Conservation (phyloP, 129 eudicot genomes). For the Helichrysum umbraculigerum region DNA sequence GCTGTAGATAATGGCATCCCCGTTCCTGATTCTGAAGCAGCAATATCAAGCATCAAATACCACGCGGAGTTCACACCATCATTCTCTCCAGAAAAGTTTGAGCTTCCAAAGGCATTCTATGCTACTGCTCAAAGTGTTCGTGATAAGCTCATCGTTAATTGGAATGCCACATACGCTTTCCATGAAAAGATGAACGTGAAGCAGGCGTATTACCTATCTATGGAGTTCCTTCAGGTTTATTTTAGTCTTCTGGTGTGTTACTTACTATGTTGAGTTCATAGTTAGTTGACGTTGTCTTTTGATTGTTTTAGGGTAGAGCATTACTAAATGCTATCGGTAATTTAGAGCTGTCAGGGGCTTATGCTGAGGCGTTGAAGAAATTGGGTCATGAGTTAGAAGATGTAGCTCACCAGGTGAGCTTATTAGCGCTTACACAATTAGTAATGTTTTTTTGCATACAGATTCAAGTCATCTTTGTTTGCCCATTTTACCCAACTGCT, state of each 20-base stretch:
- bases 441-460: not conserved
- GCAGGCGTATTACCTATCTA: conserved; percentile 66
- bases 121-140: conserved; percentile 74
- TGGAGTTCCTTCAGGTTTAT: conserved; percentile 76
- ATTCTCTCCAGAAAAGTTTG: conserved; percentile 55
- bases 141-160: conserved; percentile 52
- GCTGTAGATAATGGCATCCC: conserved; percentile 33
- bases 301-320: conserved; percentile 58
- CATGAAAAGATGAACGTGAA: conserved; percentile 57
- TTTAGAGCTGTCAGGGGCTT: conserved; percentile 61
- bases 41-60: conserved; percentile 59
- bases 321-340: conserved; percentile 69
- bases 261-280: not conserved
- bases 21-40: conserved; percentile 48
- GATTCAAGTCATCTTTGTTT: not conserved
- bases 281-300: not conserved
- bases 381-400: conserved; percentile 60
- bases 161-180: conserved; percentile 56
- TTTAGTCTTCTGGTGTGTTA: conserved; percentile 9
- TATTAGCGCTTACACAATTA: not conserved
- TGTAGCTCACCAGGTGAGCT: conserved; percentile 60
- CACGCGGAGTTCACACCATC: conserved; percentile 68
- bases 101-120: conserved; percentile 60
- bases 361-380: conserved; percentile 60
- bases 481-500: not conserved